Base-by-base conservation (phyloP, 179 eudicot species). In the Sideroxylon spinosum region DNA sequence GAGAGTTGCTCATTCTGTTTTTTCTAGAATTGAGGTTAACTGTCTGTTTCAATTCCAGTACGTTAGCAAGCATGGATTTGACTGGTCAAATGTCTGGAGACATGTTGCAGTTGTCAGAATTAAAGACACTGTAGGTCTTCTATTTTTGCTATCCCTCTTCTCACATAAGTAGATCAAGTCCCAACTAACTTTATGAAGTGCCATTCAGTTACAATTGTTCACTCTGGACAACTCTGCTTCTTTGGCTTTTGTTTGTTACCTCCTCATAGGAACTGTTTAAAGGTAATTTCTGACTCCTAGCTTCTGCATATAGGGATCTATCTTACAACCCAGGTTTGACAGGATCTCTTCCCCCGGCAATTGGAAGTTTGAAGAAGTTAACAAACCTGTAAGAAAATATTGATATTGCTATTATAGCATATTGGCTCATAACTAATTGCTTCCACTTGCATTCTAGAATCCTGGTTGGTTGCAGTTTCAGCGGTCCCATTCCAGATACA, bases 81-180 rank as follows among this genome's bases (percentile, higher is more conserved):
- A 82, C n/a, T 17, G 98, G 98, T 76, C 79, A 62, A 78, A 84
- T 93, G 63, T 16, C 94, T 20, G 87, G 91, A 37, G 97, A 91
- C 73, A 86, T 93, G 71, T 68, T n/a, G 66, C 71, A 14, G 44
- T 74, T 93, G 68, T 61, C 89, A 4, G 94, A 88, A 77, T 79
- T 93, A 73, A 85, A 84, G 78, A 80, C 50, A 61, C 78, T 93
- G 98, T 93, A 90, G 46, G 94, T 79, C 62, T 79, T 81, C 80
- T 44, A 1, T 22, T 68, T 68, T 28, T 49, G 7, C 22, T 7
- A 13, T 55, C 19, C 57, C 76, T 56, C 70, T 76, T 74, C 66
- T 56, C 68, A 10, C 37, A 13, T 75, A 37, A 2, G 7, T 20
- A 7, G 32, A 60, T 12, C 55, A 32, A 52, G 7, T 52, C 25